Evolutionary conservation across 768 basidiomycete genomes (phyloP).

Genomic region (Hypsizygus marmoreus): DNA sequence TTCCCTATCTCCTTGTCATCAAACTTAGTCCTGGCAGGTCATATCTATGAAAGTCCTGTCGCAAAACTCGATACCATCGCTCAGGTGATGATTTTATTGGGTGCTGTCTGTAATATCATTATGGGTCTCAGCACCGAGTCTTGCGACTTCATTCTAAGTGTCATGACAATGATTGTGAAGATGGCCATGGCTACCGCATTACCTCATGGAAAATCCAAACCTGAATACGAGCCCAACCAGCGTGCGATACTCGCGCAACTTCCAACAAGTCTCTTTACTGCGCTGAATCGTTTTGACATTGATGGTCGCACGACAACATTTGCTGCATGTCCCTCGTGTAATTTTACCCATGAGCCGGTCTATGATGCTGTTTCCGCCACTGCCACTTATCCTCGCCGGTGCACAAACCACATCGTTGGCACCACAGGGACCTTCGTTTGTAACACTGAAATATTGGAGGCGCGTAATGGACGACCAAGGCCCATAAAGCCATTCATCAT

Average conservation of each 20-base stretch:
- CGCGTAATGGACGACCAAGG: background rate
- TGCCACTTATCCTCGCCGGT: slow-evolving; percentile 3
- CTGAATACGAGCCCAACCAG: slow-evolving; percentile 2
- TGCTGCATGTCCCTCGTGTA: no score
- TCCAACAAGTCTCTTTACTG: slow-evolving; percentile 13
- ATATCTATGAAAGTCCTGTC: background rate
- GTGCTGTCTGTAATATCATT: no score
- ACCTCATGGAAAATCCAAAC: background rate
- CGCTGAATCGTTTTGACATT: no score
- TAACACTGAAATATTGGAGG: background rate
- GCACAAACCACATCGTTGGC: slow-evolving; percentile 1
- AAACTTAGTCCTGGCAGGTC: background rate
- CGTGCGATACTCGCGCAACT: slow-evolving; percentile 11
- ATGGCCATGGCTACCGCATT: no score
- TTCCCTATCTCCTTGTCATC: background rate
- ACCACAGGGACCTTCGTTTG: background rate
- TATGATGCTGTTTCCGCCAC: slow-evolving; percentile 1
- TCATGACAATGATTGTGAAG: no score
- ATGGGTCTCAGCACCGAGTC: no score
- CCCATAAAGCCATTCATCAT: slow-evolving; percentile 13
- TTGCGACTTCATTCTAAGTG: no score
- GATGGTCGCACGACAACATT: no score
- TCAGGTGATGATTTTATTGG: background rate
- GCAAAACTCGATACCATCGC: slow-evolving; percentile 2
- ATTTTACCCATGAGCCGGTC: no score